phyloP scores from a whole-genome alignment of 768 basidiomycete genomes.

The Lyophyllum atratum region DNA sequence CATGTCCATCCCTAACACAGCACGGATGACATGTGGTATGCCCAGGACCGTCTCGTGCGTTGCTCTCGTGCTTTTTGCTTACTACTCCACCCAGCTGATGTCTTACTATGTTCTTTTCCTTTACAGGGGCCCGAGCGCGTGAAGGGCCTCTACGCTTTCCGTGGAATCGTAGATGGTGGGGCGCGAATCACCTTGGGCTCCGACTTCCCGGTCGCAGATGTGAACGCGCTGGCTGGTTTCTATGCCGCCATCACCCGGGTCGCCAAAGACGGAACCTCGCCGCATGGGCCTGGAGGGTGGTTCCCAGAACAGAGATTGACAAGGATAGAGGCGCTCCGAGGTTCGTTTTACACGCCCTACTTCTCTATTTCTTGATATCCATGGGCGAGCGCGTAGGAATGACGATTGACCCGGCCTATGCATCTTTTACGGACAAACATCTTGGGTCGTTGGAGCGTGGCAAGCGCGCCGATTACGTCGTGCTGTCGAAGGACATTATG shows the following conservation, averaged over 20 bases:
- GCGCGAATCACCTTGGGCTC: conserved; percentile 51
- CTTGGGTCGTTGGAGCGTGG: conserved; percentile 64
- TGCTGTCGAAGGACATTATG: conserved; percentile 72
- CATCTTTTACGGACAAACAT: conserved; percentile 59
- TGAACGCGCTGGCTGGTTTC: conserved; percentile 72
- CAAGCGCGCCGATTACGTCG: conserved; percentile 72
- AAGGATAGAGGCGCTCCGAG: conserved; percentile 25
- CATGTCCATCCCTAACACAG: conserved; percentile 23
- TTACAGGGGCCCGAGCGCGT: conserved; percentile 65
- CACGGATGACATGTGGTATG: conserved; percentile 73
- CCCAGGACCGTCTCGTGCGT: conserved; percentile 62
- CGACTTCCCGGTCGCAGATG: conserved; percentile 75
- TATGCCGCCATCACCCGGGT: conserved; percentile 71
- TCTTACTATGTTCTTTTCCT: too few relatives aligned
- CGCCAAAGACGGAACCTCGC: conserved; percentile 60
- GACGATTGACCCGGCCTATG: conserved; percentile 73
- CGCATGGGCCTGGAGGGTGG: conserved; percentile 73
- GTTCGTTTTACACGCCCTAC: not conserved
- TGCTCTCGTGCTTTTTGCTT: not conserved
- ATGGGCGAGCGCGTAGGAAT: conserved; percentile 47
- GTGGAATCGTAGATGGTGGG: conserved; percentile 46
- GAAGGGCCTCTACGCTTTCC: conserved; percentile 74
- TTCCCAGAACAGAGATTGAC: conserved; percentile 67
- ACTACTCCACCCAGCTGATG: not conserved
- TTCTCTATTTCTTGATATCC: not conserved